A percentile compares a stretch with the other conserved stretches of the same genome.
These are phyloP conservation scores for Leonotis leonurus DNA, from an alignment of 257 asterid species.

Conservation along the genomic window DNA sequence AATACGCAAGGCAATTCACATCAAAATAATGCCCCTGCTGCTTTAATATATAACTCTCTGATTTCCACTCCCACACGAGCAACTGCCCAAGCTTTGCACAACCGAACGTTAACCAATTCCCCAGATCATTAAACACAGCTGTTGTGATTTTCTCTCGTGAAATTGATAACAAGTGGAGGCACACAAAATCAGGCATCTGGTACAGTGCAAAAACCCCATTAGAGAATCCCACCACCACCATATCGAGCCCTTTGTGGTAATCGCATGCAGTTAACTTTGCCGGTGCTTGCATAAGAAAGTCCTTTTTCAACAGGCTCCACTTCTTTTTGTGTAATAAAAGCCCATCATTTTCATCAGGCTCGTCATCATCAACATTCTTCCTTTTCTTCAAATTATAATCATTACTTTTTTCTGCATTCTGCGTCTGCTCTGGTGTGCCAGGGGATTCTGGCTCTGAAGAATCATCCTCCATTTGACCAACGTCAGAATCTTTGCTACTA, in stretches of 20 bases:
- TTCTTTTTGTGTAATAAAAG: conserved; percentile 41
- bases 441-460: conserved; percentile 75
- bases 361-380: conserved; percentile 45
- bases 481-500: conserved; percentile 23
- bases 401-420: conserved; percentile 27
- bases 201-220: conserved; percentile 92
- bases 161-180: conserved; percentile 75
- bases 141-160: conserved; percentile 84
- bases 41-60: conserved; percentile 87
- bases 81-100: conserved; percentile 96
- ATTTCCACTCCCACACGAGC: conserved; percentile 99
- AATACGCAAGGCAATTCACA: conserved; percentile 85
- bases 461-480: conserved; percentile 28
- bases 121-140: conserved; percentile 72
- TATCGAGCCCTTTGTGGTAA: conserved; percentile 80
- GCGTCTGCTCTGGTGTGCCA: conserved; percentile 63
- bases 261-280: conserved; percentile 71
- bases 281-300: conserved; percentile 76
- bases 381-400: conserved; percentile 37
- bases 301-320: conserved; percentile 75
- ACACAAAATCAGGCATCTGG: conserved; percentile 92
- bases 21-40: conserved; percentile 99
- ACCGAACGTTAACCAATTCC: conserved; percentile 93
- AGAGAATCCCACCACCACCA: conserved; percentile 90
- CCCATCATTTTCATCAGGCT: conserved; percentile 31